Base-by-base conservation (phyloP, 495 filamentous ascomycete genomes). In the Elaphomyces granulatus region DNA sequence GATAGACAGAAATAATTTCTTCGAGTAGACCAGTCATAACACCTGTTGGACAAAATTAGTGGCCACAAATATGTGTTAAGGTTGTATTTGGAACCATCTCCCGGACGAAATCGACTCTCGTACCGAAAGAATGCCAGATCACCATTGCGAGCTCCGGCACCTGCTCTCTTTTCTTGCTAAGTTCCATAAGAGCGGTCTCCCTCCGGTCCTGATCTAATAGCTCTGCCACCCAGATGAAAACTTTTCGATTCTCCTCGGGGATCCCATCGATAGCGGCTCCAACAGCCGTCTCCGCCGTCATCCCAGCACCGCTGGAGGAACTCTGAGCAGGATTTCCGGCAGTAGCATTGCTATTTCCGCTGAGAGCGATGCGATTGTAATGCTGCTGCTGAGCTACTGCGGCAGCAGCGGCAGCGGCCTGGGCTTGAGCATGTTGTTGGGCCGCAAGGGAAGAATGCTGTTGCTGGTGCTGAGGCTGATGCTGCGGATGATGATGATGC, bases 1-100 rank as follows among this genome's bases (percentile, higher is more conserved):
- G 92, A 50, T 99, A 99, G 18, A 99, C 90, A 8, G 88, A 94
- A 52, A 96, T 99, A 48, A 99, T 99, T 64, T 99, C 90, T 56
- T 96, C 90, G 36, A 96, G 74, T 10, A 99, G 67, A 20, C 86
- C 88, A 19, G 90, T 93, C 90, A 99, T 99, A 41, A 99, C 92
- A 48, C 90, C 88, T 96, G 55, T 37, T 36, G 23, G 23, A 28
- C 23, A 28, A 12, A 48, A 34, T 49, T 43, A 40, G 53, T 47
- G 37, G 26, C 32, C 7, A 39, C 9, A 39, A 26, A 12, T 14
- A 48, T 33, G n/a, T 15, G 46, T 48, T 36, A 34, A 34, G 37
- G 41, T 59, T 38, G 31, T 16, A 33, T 38, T 23, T 15, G 30
- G 14, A 39, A 44, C 18, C 38, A 47, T 30, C n/a, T 33, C 32